These are phyloP conservation scores for Metarhizium sp. DNA, from an alignment of 2,329 filamentous ascomycete genomes.

Conservation along the genomic window DNA sequence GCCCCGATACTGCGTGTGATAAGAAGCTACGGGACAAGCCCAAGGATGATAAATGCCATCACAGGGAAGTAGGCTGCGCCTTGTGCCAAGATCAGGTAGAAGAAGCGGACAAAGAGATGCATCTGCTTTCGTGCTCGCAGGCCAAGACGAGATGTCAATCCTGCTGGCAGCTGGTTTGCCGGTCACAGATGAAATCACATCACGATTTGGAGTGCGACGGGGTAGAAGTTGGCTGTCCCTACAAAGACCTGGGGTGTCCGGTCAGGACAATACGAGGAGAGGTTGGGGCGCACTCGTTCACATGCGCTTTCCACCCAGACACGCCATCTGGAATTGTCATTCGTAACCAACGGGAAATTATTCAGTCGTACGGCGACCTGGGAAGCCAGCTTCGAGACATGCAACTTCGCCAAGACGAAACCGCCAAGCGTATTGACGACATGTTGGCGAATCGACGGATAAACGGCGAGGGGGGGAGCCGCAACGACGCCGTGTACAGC, in stretches of 20 bases:
- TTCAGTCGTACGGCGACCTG: slow-evolving; percentile 30
- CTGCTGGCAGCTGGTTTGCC: slow-evolving; percentile 36
- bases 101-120: slow-evolving; percentile 29
- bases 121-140: slow-evolving; percentile 33
- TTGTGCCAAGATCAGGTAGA: slow-evolving; percentile 43
- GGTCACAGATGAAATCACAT: slow-evolving; percentile 38
- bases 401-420: slow-evolving; percentile 24
- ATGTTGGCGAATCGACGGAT: slow-evolving; percentile 26
- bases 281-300: slow-evolving; percentile 34
- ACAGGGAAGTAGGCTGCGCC: slow-evolving; percentile 40
- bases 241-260: slow-evolving; percentile 27
- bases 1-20: slow-evolving; percentile 42
- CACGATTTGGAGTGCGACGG: slow-evolving; percentile 39
- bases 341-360: slow-evolving; percentile 36
- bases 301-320: slow-evolving; percentile 41
- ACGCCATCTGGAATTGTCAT: slow-evolving; percentile 43
- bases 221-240: slow-evolving; percentile 37
- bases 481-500: slow-evolving; percentile 33
- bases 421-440: slow-evolving; percentile 22
- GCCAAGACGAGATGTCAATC: slow-evolving; percentile 38
- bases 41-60: slow-evolving; percentile 42
- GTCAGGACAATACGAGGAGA: slow-evolving; percentile 22
- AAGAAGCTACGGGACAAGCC: slow-evolving; percentile 43
- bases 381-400: slow-evolving; percentile 25
- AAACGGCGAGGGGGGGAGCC: slow-evolving; percentile 4